phyloP scores from a whole-genome alignment of 2,329 filamentous ascomycete genomes.

The Boeremia lycopersici region DNA sequence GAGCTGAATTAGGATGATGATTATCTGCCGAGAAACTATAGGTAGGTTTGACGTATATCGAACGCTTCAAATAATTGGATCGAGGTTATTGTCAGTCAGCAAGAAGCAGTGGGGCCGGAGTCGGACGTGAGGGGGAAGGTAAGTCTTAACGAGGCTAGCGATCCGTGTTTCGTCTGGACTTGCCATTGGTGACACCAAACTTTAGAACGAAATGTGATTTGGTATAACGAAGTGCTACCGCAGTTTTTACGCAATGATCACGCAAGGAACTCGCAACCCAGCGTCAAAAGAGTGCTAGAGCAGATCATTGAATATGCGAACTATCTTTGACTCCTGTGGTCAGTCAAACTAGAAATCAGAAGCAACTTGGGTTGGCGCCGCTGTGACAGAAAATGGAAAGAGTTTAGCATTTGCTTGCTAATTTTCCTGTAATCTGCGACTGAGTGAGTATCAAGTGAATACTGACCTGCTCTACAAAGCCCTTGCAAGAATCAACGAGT shows the following conservation, averaged over 20 bases:
- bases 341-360: too few species aligned
- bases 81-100: neutral
- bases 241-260: too few species aligned
- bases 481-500: neutral
- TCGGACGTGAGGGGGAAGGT: conserved; percentile 3
- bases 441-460: neutral
- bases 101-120: neutral
- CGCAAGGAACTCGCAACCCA: too few species aligned
- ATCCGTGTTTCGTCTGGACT: neutral
- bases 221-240: too few species aligned
- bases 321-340: too few species aligned
- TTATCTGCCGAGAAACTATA: neutral
- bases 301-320: too few species aligned
- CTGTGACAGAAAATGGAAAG: too few species aligned
- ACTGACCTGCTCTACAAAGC: neutral
- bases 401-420: neutral
- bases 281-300: too few species aligned
- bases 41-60: neutral
- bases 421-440: neutral
- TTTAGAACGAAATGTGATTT: too few species aligned
- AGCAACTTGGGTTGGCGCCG: too few species aligned
- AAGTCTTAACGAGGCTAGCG: neutral
- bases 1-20: too few species aligned
- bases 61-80: neutral
- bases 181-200: neutral